These are phyloP conservation scores for Nitzschia palea DNA, from an alignment of 108 stramenopile species.

Conservation along the genomic window DNA sequence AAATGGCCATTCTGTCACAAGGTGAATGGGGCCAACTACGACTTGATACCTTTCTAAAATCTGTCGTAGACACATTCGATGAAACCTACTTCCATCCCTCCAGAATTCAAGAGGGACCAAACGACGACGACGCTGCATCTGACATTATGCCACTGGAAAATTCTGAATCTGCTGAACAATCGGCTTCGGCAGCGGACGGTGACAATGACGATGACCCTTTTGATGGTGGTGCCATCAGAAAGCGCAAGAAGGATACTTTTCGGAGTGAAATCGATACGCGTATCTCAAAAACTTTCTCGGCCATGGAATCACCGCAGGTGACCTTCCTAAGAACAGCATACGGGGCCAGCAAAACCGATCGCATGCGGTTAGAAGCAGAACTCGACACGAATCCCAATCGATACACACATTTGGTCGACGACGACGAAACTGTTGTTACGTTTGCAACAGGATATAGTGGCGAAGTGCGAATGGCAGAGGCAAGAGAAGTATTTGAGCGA, in stretches of 20 bases:
- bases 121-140: constrained; percentile 9
- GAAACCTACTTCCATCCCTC: constrained; percentile 24
- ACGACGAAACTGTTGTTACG: constrained; percentile 85
- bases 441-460: constrained; percentile 34
- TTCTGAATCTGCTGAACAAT: neutral
- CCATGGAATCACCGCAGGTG: constrained; percentile 29
- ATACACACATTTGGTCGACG: constrained; percentile 54
- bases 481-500: constrained; percentile 24
- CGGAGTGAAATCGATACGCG: constrained; percentile 32
- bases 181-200: neutral
- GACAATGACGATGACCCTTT: constrained; percentile 19
- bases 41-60: constrained; percentile 26
- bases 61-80: constrained; percentile 32
- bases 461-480: constrained; percentile 19
- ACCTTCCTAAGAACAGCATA: constrained; percentile 74
- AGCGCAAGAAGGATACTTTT: constrained; percentile 23
- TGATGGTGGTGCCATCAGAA: constrained; percentile 33
- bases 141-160: constrained; percentile 5
- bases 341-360: constrained; percentile 78
- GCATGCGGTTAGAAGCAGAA: constrained; percentile 74
- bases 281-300: constrained; percentile 32
- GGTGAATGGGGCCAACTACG: neutral
- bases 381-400: constrained; percentile 11
- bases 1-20: neutral
- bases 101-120: neutral